phyloP scores from a whole-genome alignment of 2,329 filamentous ascomycete species.

The Gyromitra esculenta region DNA sequence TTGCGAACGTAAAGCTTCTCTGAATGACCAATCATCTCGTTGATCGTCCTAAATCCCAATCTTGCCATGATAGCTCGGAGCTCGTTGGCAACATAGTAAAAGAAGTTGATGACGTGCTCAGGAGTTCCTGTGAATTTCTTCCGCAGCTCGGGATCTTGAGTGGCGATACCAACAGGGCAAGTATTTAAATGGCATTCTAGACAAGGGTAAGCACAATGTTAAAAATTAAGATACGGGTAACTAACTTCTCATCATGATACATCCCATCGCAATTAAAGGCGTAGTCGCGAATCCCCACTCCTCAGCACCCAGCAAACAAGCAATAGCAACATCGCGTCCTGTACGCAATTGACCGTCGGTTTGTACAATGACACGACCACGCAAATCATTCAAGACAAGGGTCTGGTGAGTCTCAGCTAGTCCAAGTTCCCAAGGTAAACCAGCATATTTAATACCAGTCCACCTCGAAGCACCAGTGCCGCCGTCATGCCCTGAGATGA shows the following conservation, averaged over 20 bases:
- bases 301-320: conserved; percentile 94
- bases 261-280: conserved; percentile 95
- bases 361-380: conserved; percentile 94
- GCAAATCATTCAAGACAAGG: conserved; percentile 91
- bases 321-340: conserved; percentile 91
- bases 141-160: conserved; percentile 90
- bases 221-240: conserved; percentile 48
- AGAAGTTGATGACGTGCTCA: conserved; percentile 98
- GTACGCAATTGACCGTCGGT: conserved; percentile 95
- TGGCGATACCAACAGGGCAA: conserved; percentile 92
- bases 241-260: conserved; percentile 81
- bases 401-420: conserved; percentile 98
- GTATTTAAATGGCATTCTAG: conserved; percentile 69
- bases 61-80: conserved; percentile 96
- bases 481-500: conserved; percentile 96
- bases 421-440: conserved; percentile 95
- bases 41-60: conserved; percentile 92
- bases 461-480: conserved; percentile 95
- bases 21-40: conserved; percentile 95
- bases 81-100: conserved; percentile 97
- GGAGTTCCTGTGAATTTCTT: conserved; percentile 94
- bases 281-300: conserved; percentile 97
- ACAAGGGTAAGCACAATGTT: conserved; percentile 14
- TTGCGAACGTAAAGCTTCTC: conserved; percentile 87
- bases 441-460: conserved; percentile 99